A percentile compares a stretch with the other conserved stretches of the same genome.
Conservation (phyloP, 768 basidiomycete genomes). For the Tephrocybe rancida region DNA sequence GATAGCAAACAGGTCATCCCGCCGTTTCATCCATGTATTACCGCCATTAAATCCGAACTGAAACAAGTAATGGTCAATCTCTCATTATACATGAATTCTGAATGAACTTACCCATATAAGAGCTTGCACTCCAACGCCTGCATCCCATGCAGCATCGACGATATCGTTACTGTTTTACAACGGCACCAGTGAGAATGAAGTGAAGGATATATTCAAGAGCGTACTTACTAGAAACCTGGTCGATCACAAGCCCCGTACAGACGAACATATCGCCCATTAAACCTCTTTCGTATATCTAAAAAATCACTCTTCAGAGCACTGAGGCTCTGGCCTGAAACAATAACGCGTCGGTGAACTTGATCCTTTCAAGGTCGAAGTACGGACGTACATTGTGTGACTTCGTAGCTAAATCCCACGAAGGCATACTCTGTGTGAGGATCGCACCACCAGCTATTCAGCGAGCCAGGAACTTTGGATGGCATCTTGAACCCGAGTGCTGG, state of each 20-base stretch:
- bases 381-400: conserved; percentile 61
- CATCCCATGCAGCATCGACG: conserved; percentile 68
- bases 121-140: conserved; percentile 73
- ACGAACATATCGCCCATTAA: conserved; percentile 58
- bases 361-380: neutral
- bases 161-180: conserved; percentile 46
- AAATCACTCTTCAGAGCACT: conserved; percentile 38
- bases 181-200: neutral
- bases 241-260: conserved; percentile 51
- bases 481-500: conserved; percentile 34
- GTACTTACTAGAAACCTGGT: conserved; percentile 46
- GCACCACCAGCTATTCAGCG: conserved; percentile 65
- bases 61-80: neutral
- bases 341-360: too few species aligned
- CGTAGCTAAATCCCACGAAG: conserved; percentile 79
- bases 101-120: conserved; percentile 62
- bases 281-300: conserved; percentile 9
- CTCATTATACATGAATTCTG: neutral
- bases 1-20: conserved; percentile 50
- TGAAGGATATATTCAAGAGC: neutral
- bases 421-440: conserved; percentile 63
- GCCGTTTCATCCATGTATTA: conserved; percentile 53
- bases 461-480: conserved; percentile 50
- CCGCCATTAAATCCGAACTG: conserved; percentile 52
- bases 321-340: conserved; percentile 55